Evolutionary conservation across 2,329 filamentous ascomycete species (phyloP).

Genomic region (Neonectria magnoliae): DNA sequence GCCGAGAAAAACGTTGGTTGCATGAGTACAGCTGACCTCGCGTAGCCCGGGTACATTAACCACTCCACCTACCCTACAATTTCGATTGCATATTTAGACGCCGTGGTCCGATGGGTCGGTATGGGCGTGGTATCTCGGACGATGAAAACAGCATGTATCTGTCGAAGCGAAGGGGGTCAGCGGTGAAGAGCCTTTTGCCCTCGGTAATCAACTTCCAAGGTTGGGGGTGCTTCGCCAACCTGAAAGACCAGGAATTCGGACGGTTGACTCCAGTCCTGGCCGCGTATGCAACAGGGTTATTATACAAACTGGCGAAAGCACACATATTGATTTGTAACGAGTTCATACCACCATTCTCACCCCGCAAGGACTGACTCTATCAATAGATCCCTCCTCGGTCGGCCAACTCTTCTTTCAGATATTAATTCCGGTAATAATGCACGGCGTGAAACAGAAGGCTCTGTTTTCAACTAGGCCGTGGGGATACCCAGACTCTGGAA

Average conservation of each 20-base stretch:
- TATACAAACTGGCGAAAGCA: not conserved
- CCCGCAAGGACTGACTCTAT: conserved; percentile 16
- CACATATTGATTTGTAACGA: conserved; percentile 4
- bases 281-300: not conserved
- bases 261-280: not conserved
- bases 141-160: conserved; percentile 6
- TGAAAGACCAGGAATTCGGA: not conserved
- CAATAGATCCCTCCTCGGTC: conserved; percentile 19
- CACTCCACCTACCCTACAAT: not conserved
- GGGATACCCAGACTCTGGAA: not conserved
- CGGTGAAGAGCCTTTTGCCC: conserved; percentile 2
- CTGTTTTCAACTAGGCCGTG: not conserved
- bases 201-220: conserved; percentile 1
- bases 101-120: not conserved
- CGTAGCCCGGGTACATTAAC: not conserved
- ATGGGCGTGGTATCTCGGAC: not conserved
- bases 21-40: conserved; percentile 1
- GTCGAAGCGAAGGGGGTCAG: conserved; percentile 7
- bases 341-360: conserved; percentile 7
- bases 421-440: conserved; percentile 11
- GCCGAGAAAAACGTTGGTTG: not conserved
- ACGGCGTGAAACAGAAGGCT: not conserved
- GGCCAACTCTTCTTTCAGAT: conserved; percentile 15
- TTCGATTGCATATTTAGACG: not conserved
- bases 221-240: not conserved